Evolutionary conservation across 2,329 filamentous ascomycete genomes (phyloP).

Genomic region (Fusarium sterilihyphosum): DNA sequence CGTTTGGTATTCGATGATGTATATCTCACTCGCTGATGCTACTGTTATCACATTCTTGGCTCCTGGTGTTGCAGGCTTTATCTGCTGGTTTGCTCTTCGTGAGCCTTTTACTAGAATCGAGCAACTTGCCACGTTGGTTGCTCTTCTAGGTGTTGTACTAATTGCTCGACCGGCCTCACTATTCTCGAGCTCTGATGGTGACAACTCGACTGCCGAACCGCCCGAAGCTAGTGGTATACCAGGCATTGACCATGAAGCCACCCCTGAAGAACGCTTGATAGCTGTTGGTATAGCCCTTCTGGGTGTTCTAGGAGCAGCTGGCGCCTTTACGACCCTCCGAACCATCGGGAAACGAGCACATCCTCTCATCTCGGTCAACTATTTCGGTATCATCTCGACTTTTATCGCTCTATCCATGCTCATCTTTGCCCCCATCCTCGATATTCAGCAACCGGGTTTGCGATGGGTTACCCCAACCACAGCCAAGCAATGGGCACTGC

Average conservation of each 20-base stretch:
- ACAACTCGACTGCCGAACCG: conserved; percentile 32
- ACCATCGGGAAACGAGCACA: conserved; percentile 84
- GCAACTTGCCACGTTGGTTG: conserved; percentile 78
- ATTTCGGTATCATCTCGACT: conserved; percentile 78
- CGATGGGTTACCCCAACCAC: conserved; percentile 55
- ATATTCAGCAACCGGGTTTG: conserved; percentile 58
- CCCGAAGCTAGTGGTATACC: conserved; percentile 37
- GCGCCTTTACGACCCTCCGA: conserved; percentile 79
- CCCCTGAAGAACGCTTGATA: conserved; percentile 71
- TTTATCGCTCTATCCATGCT: conserved; percentile 73
- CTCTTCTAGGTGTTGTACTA: conserved; percentile 81
- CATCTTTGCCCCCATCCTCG: conserved; percentile 56
- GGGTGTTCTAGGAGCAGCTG: conserved; percentile 79
- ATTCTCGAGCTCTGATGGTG: conserved; percentile 49
- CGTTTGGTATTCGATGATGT: conserved; percentile 74
- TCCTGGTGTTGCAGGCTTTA: conserved; percentile 80
- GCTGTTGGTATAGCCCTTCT: conserved; percentile 78
- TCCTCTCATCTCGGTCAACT: conserved; percentile 85
- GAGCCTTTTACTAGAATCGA: conserved; percentile 84
- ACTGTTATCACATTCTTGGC: conserved; percentile 90
- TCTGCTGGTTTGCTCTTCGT: conserved; percentile 77
- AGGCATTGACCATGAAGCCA: conserved; percentile 53
- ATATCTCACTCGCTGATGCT: conserved; percentile 85
- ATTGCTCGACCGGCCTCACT: conserved; percentile 78
- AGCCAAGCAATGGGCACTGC: conserved; percentile 69